Conservation (phyloP, 371 early-diverging fungal species). For the Mortierella sp. region DNA sequence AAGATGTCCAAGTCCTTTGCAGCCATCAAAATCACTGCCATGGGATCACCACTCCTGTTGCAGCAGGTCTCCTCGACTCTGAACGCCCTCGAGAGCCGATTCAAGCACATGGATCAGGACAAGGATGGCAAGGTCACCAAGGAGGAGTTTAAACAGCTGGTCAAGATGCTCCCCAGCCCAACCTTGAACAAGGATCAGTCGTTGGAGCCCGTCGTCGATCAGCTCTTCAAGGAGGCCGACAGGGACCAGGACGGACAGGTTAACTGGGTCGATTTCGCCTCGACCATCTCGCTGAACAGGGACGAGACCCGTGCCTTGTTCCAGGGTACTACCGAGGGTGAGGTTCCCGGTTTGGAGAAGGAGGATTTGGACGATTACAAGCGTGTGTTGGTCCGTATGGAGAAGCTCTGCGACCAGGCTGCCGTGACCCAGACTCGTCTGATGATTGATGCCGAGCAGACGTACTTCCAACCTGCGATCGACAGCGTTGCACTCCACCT, state of each 20-base stretch:
- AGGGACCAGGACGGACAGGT: slow-evolving; percentile 65
- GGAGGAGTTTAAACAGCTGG: slow-evolving; percentile 54
- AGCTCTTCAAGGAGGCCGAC: slow-evolving; percentile 63
- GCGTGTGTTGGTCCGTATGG: slow-evolving; percentile 73
- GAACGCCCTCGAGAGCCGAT: slow-evolving; percentile 57
- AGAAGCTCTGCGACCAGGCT: slow-evolving; percentile 76
- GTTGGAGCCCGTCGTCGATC: slow-evolving; percentile 32
- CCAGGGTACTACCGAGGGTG: slow-evolving; percentile 20
- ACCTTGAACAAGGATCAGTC: slow-evolving; percentile 45
- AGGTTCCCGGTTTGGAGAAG: slow-evolving; percentile 50
- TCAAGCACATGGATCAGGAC: slow-evolving; percentile 63
- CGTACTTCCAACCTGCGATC: slow-evolving; percentile 94
- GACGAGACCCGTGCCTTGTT: slow-evolving; percentile 64
- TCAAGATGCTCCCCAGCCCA: slow-evolving; percentile 58
- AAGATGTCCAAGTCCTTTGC: slow-evolving; percentile 75
- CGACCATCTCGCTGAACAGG: slow-evolving; percentile 70
- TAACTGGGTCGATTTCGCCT: slow-evolving; percentile 74
- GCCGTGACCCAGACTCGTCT: slow-evolving; percentile 74
- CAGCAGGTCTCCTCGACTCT: slow-evolving; percentile 77
- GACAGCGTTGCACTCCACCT: slow-evolving; percentile 85
- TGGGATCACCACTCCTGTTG: slow-evolving; percentile 82
- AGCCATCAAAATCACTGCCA: slow-evolving; percentile 93
- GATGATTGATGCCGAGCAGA: slow-evolving; percentile 96
- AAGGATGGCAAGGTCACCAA: slow-evolving; percentile 62
- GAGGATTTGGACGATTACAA: slow-evolving; percentile 83